Percentiles rank a stretch among this genome's conserved stretches.
Conservation (phyloP, 345 rosid species). For the Populus tremula region DNA sequence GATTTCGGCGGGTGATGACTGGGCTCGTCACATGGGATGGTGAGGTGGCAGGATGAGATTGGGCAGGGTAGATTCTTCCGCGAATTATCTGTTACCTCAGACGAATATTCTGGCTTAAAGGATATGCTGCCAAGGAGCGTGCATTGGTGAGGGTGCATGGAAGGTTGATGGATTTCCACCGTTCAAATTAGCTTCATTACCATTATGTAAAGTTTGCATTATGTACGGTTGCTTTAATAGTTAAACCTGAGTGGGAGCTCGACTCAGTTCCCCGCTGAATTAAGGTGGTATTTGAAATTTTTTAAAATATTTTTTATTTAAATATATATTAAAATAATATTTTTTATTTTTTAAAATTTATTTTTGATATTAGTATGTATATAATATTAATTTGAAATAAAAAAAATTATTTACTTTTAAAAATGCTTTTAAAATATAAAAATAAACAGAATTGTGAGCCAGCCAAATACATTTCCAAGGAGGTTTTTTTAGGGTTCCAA, state of each 20-base stretch:
- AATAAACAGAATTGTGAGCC: background rate
- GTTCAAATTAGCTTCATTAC: background rate
- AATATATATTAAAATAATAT: no score
- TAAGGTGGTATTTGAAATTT: no score
- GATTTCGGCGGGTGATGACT: slow-evolving; percentile 26
- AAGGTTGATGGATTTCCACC: background rate
- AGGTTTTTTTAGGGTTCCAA: background rate
- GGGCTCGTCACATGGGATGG: slow-evolving; percentile 7
- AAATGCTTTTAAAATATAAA: no score
- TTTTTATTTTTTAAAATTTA: no score
- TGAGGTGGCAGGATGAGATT: slow-evolving; percentile 22
- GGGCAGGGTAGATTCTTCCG: slow-evolving; percentile 11
- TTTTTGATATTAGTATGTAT: no score
- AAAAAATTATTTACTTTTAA: no score
- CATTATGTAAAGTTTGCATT: no score
- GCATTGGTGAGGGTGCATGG: background rate
- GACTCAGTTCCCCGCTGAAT: no score
- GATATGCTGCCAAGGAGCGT: background rate
- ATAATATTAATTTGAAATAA: no score
- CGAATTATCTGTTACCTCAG: slow-evolving; percentile 1
- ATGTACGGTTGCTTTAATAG: no score
- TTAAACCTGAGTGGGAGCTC: no score
- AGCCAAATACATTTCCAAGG: background rate
- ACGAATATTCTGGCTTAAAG: slow-evolving; percentile 24
- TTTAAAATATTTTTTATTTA: no score